Evolutionary conservation across 495 filamentous ascomycete genomes (phyloP).

Genomic region (Letharia columbiana): DNA sequence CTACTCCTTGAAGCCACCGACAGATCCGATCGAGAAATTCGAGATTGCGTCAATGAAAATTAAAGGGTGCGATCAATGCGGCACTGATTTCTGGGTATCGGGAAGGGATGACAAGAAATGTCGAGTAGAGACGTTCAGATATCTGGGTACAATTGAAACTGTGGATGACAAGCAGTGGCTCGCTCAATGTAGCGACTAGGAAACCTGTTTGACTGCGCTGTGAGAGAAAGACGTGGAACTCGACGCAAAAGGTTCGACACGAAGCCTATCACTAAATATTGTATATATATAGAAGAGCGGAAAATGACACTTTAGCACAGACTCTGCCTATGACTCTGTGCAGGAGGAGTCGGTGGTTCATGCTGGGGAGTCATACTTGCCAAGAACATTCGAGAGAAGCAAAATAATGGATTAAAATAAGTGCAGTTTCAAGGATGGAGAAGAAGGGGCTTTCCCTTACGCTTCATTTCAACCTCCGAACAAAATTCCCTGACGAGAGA

Average conservation of each 20-base stretch:
- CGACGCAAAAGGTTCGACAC: not conserved
- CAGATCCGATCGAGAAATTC: slow-evolving; percentile 3
- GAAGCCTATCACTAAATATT: not conserved
- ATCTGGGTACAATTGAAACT: not conserved
- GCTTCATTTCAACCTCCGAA: not conserved
- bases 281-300: not conserved
- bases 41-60: slow-evolving; percentile 5
- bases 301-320: not conserved
- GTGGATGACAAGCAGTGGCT: slow-evolving; percentile 4
- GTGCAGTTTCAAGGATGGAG: not conserved
- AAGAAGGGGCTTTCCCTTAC: not conserved
- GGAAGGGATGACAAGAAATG: slow-evolving; percentile 7
- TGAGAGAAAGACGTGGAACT: not conserved
- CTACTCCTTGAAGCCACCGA: not conserved
- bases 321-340: not conserved
- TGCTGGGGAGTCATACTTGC: not conserved
- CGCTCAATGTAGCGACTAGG: not conserved
- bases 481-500: not conserved
- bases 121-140: slow-evolving; percentile 3
- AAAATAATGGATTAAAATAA: not conserved
- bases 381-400: not conserved
- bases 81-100: not conserved
- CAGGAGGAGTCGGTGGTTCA: not conserved
- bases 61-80: not conserved
- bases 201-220: not conserved